Conservation (phyloP, 1,139 yeast genomes). For the Pneumocystis oryctolagi region DNA sequence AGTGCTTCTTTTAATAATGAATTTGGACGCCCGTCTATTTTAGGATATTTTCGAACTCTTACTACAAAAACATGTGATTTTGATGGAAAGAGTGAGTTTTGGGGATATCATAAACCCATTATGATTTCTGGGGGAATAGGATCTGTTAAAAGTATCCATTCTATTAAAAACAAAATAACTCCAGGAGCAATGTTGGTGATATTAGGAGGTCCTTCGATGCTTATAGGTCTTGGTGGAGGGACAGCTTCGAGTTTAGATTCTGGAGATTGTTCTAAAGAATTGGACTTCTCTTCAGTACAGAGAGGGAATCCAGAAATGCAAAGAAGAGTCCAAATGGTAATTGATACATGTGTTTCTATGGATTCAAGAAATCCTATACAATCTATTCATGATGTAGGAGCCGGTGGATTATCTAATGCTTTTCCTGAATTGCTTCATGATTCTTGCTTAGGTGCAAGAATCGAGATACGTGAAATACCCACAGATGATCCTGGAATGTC, state of each 20-base stretch:
- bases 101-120: slow-evolving; percentile 98
- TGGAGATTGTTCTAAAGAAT: slow-evolving; percentile 77
- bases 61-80: slow-evolving; percentile 59
- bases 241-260: slow-evolving; percentile 94
- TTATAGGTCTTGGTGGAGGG: slow-evolving; percentile 98
- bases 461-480: slow-evolving; percentile 80
- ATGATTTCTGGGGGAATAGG: slow-evolving; percentile 99
- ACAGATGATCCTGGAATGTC: slow-evolving; percentile 97
- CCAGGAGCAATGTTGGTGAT: slow-evolving; percentile 90
- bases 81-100: slow-evolving; percentile 52
- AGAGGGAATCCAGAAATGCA: slow-evolving; percentile 99
- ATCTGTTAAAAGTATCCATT: slow-evolving; percentile 81
- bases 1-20: slow-evolving; percentile 98
- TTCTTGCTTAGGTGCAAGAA: slow-evolving; percentile 83
- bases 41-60: slow-evolving; percentile 91
- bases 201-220: slow-evolving; percentile 97
- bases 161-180: slow-evolving; percentile 77
- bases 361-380: slow-evolving; percentile 70
- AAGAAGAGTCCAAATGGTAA: slow-evolving; percentile 96
- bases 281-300: slow-evolving; percentile 97
- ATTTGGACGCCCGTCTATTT: slow-evolving; percentile 95
- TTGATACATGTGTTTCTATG: slow-evolving; percentile 78
- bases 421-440: slow-evolving; percentile 95
- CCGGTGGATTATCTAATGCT: slow-evolving; percentile 96
- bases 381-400: slow-evolving; percentile 97